A percentile compares a stretch with the other conserved stretches of the same genome.
Evolutionary conservation across 2,329 filamentous ascomycete species (phyloP).

Genomic region (Leptographium radiaticola): DNA sequence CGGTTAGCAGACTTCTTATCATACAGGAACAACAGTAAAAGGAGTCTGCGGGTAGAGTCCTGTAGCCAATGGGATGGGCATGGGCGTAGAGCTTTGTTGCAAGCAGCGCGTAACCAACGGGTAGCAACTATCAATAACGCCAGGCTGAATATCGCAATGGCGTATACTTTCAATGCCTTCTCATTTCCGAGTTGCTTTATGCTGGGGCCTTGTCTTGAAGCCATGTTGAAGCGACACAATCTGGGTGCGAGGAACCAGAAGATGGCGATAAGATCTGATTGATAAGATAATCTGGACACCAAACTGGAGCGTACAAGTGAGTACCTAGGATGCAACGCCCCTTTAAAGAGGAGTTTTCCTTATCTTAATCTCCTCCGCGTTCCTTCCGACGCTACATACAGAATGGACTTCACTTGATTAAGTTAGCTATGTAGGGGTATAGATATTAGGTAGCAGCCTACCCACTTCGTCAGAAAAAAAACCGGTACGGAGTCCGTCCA

Average conservation of each 20-base stretch:
- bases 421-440: no score
- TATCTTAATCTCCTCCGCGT: no score
- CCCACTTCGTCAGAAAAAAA: no score
- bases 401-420: no score
- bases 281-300: neutral
- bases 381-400: no score
- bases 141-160: neutral
- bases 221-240: neutral
- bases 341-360: neutral
- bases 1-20: neutral
- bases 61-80: neutral
- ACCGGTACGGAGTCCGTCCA: no score
- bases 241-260: neutral
- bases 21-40: neutral
- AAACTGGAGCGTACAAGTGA: neutral
- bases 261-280: neutral
- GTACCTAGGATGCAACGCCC: no score
- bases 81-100: neutral
- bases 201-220: neutral
- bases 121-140: neutral
- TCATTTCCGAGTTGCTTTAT: constrained; percentile 7
- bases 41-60: neutral
- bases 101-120: neutral
- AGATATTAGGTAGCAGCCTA: no score
- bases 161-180: constrained; percentile 5